phyloP scores from a whole-genome alignment of 1,139 yeast species.

The Debaryomyces fabryi region DNA sequence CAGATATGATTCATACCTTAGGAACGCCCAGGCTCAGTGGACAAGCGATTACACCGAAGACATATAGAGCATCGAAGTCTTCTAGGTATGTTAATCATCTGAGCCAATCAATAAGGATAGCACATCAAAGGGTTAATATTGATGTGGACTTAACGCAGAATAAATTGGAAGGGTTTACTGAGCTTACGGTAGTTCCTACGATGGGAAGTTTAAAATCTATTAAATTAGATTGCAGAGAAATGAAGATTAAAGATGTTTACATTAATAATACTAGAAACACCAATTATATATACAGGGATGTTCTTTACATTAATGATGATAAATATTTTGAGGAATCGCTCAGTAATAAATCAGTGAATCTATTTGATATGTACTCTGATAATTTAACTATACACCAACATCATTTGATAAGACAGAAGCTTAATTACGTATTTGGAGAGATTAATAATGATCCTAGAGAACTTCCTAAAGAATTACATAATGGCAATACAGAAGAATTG shows the following conservation, averaged over 20 bases:
- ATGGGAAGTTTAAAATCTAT: conserved; percentile 60
- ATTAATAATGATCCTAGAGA: conserved; percentile 39
- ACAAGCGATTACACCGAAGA: conserved; percentile 23
- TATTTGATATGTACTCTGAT: conserved; percentile 47
- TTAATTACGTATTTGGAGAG: conserved; percentile 63
- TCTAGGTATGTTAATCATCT: conserved; percentile 28
- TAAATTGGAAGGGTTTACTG: conserved; percentile 72
- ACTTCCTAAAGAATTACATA: conserved; percentile 18
- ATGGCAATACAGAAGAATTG: conserved; percentile 70
- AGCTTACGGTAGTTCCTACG: conserved; percentile 75
- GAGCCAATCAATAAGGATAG: conserved; percentile 53
- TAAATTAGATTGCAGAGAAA: conserved; percentile 80
- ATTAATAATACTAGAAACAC: conserved; percentile 51
- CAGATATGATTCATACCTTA: conserved; percentile 15
- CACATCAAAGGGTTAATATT: conserved; percentile 69
- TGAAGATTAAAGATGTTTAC: conserved; percentile 61
- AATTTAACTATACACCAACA: conserved; percentile 57
- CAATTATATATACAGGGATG: conserved; percentile 43
- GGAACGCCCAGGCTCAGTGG: conserved; percentile 17
- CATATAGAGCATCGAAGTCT: conserved; percentile 22
- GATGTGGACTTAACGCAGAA: conserved; percentile 66
- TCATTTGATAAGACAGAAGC: conserved; percentile 64
- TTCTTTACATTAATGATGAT: conserved; percentile 43
- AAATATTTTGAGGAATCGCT: conserved; percentile 26
- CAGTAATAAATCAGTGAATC: conserved; percentile 27